Evolutionary conservation across 1,284 basidiomycete genomes (phyloP), one percentile per base, ranked within the genome.

Genomic region (Hemileia vastatrix): DNA sequence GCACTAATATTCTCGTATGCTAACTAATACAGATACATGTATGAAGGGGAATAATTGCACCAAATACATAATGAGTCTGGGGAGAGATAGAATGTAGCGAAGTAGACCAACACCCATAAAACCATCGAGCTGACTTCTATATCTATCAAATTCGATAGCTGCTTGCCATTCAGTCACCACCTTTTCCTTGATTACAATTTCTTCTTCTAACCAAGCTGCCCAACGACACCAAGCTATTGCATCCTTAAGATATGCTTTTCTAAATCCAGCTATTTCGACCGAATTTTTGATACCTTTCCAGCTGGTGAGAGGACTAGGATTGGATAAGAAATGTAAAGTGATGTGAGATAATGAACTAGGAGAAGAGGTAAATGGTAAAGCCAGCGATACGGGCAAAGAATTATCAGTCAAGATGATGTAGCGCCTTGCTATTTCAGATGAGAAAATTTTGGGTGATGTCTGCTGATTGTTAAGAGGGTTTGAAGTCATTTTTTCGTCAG

Each of bases 181-280:
- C 8, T 44, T 57, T 6, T 65, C 59, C 51, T 65, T 66, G 18
- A 58, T 58, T 31, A 62, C 64, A 62, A 74, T 65, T 6, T 66
- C 59, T 24, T 72, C 67, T 45, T 74, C 73, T 60, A 74, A 68
- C 73, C 73, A 74, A 13, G 73, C 71, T 1, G 73, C 71, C 73
- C 73, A 74, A 3, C 64, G 57, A 6, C 64, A 72, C 73, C 73
- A 74, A 1, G 71, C 70, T 2, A 68, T 68, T 24, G 72, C 73
- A 63, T 74, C 73, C 19, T 72, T 71, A 6, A 69, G 54, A 56
- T 74, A 72, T 13, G 71, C 67, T 8, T 55, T 55, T 2, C 68
- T 65, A 66, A 74, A 67, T 6, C 73, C 71, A 1, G 64, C 56
- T 19, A 73, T 68, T 62, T 74, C 73, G 31, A 67, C 65, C 9